Evolutionary conservation across 2,329 filamentous ascomycete genomes (phyloP).

Genomic region (Phyllosticta citrichinensis): DNA sequence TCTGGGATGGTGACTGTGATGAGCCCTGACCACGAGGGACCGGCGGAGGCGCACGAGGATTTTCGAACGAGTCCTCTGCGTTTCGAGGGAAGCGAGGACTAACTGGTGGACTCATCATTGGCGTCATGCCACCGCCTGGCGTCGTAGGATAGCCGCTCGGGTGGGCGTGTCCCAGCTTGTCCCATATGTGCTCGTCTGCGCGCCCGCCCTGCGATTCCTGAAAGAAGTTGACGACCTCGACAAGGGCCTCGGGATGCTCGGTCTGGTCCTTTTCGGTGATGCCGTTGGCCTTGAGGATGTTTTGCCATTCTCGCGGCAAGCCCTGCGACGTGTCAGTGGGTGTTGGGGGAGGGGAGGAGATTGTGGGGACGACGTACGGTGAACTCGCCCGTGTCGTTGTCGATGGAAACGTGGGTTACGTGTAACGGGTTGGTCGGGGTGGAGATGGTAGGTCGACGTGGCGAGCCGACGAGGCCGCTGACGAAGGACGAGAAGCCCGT

Average conservation of each 20-base stretch:
- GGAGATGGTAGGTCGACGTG: conserved; percentile 89
- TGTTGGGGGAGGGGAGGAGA: neutral
- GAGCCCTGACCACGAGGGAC: conserved; percentile 51
- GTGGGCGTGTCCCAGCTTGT: conserved; percentile 89
- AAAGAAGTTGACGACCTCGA: conserved; percentile 94
- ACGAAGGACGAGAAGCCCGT: conserved; percentile 30
- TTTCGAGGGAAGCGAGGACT: conserved; percentile 84
- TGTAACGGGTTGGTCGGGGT: conserved; percentile 95
- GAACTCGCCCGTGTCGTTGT: conserved; percentile 92
- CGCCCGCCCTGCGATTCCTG: conserved; percentile 80
- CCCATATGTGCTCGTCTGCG: conserved; percentile 78
- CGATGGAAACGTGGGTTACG: conserved; percentile 95
- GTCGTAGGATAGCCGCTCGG: conserved; percentile 29
- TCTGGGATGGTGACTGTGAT: conserved; percentile 31
- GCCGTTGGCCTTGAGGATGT: conserved; percentile 86
- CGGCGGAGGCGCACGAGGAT: conserved; percentile 84
- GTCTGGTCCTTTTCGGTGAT: conserved; percentile 94
- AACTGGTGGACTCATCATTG: conserved; percentile 64
- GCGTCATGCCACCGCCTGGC: conserved; percentile 26
- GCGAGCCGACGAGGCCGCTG: conserved; percentile 45
- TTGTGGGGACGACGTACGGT: conserved; percentile 50
- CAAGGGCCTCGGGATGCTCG: conserved; percentile 89
- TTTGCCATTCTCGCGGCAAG: conserved; percentile 95
- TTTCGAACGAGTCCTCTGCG: conserved; percentile 84
- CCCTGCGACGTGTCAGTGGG: conserved; percentile 46